Percentiles rank a stretch among this genome's conserved stretches.
phyloP scores from a whole-genome alignment of 2,329 filamentous ascomycete genomes.

The Aspergillus phoenicis region DNA sequence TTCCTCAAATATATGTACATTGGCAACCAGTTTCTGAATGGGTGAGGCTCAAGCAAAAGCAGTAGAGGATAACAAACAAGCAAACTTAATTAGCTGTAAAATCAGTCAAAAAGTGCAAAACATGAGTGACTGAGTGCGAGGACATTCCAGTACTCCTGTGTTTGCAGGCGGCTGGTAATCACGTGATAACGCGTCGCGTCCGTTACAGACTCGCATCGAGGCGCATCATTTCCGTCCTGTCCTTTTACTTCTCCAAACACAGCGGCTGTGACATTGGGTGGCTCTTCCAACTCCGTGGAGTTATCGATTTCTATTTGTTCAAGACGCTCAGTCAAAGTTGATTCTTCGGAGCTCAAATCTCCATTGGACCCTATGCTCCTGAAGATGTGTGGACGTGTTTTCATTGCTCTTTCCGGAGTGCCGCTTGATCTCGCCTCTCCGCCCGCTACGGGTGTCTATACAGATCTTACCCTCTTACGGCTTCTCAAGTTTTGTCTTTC shows the following conservation, averaged over 20 bases:
- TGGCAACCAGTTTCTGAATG: too few relatives aligned
- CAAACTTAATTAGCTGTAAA: too few relatives aligned
- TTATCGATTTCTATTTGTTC: neutral
- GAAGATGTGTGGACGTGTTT: constrained; percentile 15
- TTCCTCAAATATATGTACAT: too few relatives aligned
- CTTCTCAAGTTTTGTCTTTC: constrained; percentile 53
- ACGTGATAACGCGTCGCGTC: constrained; percentile 18
- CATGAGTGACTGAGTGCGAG: neutral
- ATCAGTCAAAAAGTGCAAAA: too few relatives aligned
- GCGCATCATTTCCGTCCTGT: neutral
- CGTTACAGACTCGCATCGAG: neutral
- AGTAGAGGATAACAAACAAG: too few relatives aligned
- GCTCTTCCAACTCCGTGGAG: constrained; percentile 13
- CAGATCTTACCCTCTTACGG: constrained; percentile 72
- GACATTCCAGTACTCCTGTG: neutral
- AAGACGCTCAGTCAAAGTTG: neutral
- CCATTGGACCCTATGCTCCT: constrained; percentile 21
- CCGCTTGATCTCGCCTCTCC: constrained; percentile 41
- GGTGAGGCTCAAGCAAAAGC: too few relatives aligned
- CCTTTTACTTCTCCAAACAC: neutral
- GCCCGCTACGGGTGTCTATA: constrained; percentile 47
- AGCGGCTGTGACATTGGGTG: constrained; percentile 9
- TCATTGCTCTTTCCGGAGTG: constrained; percentile 13
- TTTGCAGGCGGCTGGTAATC: neutral
- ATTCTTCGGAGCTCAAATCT: constrained; percentile 3